Evolutionary conservation across 1,284 basidiomycete genomes (phyloP), one percentile per base, ranked within the genome.

Genomic region (Papiliotrema fonsecae): DNA sequence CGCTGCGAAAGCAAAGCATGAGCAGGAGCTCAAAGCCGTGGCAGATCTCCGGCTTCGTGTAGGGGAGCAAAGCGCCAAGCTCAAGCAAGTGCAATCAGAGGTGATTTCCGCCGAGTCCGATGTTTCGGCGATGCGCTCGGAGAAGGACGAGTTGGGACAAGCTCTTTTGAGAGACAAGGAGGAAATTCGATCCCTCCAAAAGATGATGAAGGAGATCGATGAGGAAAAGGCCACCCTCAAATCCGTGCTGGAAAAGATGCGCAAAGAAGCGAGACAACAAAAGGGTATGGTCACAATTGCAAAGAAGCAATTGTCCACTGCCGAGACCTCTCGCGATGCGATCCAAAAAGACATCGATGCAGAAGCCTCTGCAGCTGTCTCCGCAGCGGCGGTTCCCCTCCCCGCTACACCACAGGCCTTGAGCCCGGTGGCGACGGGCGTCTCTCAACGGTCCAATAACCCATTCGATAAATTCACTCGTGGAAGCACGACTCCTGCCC

Each of bases 201-300:
- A 83, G 59, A 83, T 82, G 64, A 90, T 97, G 85, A 79, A 83
- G 22, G 89, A 93, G 65, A 80, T 85, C 16, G 83, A 85, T 24
- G 80, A 83, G 51, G 83, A 92, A 71, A 85, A 85, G 37, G 82
- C 85, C 39, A 70, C 75, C 7, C 70, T 87, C 48, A 92, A 87
- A 74, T 77, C 75, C 9, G 83, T 87, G 56, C 76, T 92, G 36
- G 96, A 97, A 70, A 93, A 89, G 76, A 72, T 83, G 41, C 91
- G 85, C 76, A 97, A 92, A 75, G 92, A 97, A 43, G 88, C 88
- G 0, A 86, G 96, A 67, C 90, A 96, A 69, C 92, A 97, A 74
- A 96, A 92, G 72, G 96, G 94, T 13, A 78, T 96, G 50, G 79
- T 93, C 14, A 91, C 92, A 3, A 96, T 98, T 67, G 87, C 88